Conservation (phyloP, 2,329 filamentous ascomycete genomes). For the Pyrenochaeta sp. region DNA sequence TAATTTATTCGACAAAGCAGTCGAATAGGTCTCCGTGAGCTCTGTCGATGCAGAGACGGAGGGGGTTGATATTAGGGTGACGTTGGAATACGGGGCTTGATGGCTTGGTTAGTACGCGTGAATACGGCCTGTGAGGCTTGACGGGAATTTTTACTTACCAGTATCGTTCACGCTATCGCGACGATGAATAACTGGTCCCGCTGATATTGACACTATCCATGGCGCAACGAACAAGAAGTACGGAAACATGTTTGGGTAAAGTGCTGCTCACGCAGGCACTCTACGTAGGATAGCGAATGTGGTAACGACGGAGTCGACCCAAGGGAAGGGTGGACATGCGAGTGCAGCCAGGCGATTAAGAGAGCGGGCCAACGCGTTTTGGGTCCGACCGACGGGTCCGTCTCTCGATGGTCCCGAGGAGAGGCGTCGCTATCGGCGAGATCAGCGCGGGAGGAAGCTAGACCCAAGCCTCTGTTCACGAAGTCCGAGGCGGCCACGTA, state of each 20-base stretch:
- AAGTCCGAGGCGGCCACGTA: constrained; percentile 17
- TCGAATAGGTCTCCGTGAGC: constrained; percentile 2
- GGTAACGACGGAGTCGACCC: constrained; percentile 22
- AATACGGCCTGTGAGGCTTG: constrained; percentile 30
- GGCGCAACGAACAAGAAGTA: constrained; percentile 17
- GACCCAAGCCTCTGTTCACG: constrained; percentile 13
- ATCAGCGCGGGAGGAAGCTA: constrained; percentile 21
- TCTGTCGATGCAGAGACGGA: constrained; percentile 13
- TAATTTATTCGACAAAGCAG: constrained; percentile 1
- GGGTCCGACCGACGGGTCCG: constrained; percentile 19
- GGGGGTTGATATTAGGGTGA: constrained; percentile 24
- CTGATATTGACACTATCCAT: constrained; percentile 23
- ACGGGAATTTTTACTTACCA: constrained; percentile 28
- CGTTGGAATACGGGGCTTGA: constrained; percentile 40
- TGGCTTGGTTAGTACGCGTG: constrained; percentile 37
- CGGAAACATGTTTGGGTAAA: constrained; percentile 26
- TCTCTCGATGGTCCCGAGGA: constrained; percentile 14
- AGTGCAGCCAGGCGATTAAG: constrained; percentile 30
- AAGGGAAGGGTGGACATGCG: constrained; percentile 19
- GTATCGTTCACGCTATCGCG: constrained; percentile 27
- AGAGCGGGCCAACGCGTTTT: constrained; percentile 26
- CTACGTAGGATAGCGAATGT: constrained; percentile 28
- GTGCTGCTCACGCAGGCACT: constrained; percentile 30
- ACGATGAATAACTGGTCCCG: constrained; percentile 29
- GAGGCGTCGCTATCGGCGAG: constrained; percentile 17